Evolutionary conservation across 306 rosid species (phyloP).

Genomic region (Ochetophila trinervis): DNA sequence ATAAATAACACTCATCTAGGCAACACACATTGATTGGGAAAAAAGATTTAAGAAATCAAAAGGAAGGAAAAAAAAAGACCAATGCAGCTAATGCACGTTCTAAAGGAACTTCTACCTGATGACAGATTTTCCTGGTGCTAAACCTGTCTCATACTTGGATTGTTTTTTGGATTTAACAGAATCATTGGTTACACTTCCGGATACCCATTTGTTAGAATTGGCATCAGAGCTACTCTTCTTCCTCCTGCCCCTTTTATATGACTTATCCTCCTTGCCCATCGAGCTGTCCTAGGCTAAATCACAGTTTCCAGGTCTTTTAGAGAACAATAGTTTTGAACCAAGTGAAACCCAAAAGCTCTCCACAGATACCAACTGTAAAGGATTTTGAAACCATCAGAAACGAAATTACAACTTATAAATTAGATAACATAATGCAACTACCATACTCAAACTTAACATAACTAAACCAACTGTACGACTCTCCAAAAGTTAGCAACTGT

Average conservation of each 20-base stretch:
- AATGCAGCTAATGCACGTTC: not conserved
- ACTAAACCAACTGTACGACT: no score
- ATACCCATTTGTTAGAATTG: constrained; percentile 21
- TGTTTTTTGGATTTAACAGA: constrained; percentile 14
- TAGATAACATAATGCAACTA: no score
- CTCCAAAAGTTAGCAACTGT: no score
- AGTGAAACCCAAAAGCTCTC: constrained; percentile 35
- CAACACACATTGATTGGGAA: not conserved
- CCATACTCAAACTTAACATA: no score
- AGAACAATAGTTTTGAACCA: constrained; percentile 52
- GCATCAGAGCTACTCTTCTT: constrained; percentile 37
- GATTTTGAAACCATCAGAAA: no score
- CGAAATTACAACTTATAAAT: no score
- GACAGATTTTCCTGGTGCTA: constrained; percentile 28
- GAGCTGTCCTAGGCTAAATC: constrained; percentile 14
- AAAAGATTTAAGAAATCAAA: not conserved
- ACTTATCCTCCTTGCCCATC: constrained; percentile 47
- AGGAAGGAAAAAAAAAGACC: not conserved
- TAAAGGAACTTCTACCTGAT: constrained; percentile 45
- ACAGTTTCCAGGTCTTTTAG: constrained; percentile 22
- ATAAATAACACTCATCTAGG: not conserved
- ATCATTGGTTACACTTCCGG: constrained; percentile 15
- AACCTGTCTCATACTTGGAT: constrained; percentile 19
- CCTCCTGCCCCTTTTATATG: constrained; percentile 25
- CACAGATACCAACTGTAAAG: not conserved